Percentiles rank a stretch among this genome's conserved stretches.
These are phyloP conservation scores for Solanum appendiculatum DNA, from an alignment of 257 asterid genomes.

Conservation along the genomic window DNA sequence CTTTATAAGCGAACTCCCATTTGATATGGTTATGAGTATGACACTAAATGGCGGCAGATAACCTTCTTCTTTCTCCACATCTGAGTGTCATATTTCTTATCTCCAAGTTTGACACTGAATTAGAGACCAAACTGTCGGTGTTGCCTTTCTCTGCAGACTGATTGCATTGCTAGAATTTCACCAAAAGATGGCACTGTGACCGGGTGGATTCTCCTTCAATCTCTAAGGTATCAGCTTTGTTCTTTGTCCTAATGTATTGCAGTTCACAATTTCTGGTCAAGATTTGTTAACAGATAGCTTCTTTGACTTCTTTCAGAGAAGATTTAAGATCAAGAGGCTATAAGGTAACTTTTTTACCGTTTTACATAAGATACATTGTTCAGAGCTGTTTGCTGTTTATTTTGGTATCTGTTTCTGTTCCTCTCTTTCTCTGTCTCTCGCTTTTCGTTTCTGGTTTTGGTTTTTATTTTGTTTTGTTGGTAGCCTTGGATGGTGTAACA, in stretches of 20 bases:
- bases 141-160: slow-evolving; percentile 40
- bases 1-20: not conserved
- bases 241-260: not conserved
- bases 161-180: slow-evolving; percentile 91
- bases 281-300: slow-evolving; percentile 5
- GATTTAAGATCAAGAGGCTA: slow-evolving; percentile 38
- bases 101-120: not conserved
- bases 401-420: not conserved
- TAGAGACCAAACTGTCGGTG: not conserved
- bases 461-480: not conserved
- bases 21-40: not conserved
- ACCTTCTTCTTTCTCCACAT: not conserved
- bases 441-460: not conserved
- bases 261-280: not conserved
- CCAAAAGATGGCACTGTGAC: slow-evolving; percentile 43
- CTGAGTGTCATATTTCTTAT: not conserved
- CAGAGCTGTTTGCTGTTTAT: not conserved
- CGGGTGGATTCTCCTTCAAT: slow-evolving; percentile 83
- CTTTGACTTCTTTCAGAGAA: slow-evolving; percentile 29
- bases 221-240: slow-evolving; percentile 40
- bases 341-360: slow-evolving; percentile 21
- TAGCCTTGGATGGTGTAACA: not conserved
- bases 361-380: not conserved
- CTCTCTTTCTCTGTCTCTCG: not conserved
- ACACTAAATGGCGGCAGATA: not conserved